phyloP scores from a whole-genome alignment of 2,329 filamentous ascomycete genomes.

The Penicillium sp. region DNA sequence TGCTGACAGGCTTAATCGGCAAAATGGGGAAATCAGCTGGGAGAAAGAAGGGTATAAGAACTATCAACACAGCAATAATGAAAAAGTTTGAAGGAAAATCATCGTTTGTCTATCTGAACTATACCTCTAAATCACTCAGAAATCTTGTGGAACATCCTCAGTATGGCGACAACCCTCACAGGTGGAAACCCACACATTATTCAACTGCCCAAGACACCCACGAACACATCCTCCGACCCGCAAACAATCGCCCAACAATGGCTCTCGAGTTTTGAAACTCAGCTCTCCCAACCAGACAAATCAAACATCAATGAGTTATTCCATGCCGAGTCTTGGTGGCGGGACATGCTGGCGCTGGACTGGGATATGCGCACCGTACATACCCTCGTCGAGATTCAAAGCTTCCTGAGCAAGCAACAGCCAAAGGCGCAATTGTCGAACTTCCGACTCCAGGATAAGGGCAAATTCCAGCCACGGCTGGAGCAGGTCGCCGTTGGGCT shows the following conservation, averaged over 20 bases:
- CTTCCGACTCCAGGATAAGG: conserved; percentile 35
- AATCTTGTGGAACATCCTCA: neutral
- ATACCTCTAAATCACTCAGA: neutral
- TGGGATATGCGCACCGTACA: conserved; percentile 43
- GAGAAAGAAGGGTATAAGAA: conserved; percentile 1
- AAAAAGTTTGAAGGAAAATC: neutral
- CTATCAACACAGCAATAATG: too few relatives aligned
- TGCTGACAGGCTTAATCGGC: neutral
- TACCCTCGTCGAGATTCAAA: conserved; percentile 30
- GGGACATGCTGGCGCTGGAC: conserved; percentile 41
- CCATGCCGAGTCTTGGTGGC: conserved; percentile 43
- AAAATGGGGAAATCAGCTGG: conserved; percentile 7
- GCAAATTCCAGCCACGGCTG: conserved; percentile 32
- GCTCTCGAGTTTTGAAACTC: conserved; percentile 29
- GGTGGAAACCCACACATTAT: conserved; percentile 32
- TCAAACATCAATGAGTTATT: conserved; percentile 29
- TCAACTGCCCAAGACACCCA: conserved; percentile 30
- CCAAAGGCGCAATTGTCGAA: conserved; percentile 27
- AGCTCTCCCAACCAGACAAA: conserved; percentile 20
- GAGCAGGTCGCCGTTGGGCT: conserved; percentile 32
- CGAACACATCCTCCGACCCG: conserved; percentile 20
- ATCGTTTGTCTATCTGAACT: neutral
- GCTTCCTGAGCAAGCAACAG: conserved; percentile 32
- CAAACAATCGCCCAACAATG: conserved; percentile 34
- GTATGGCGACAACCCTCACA: conserved; percentile 23